Evolutionary conservation across 2,329 filamentous ascomycete genomes (phyloP).

Genomic region (Arachnomyces sp.): DNA sequence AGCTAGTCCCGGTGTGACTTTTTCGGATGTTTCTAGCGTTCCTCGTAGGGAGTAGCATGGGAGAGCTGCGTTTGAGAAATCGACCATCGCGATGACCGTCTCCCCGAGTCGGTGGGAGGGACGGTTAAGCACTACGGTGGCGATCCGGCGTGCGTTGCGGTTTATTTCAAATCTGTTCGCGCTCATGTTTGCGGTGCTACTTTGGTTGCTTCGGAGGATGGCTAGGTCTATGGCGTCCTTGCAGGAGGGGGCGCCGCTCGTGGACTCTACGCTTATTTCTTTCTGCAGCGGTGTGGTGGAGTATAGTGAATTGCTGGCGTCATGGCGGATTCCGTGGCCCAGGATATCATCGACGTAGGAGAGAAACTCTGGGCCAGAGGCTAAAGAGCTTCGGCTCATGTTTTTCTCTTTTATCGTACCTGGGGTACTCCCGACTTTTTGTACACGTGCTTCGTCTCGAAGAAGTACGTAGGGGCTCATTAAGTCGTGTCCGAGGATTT

Average conservation of each 20-base stretch:
- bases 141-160: slow-evolving; percentile 82
- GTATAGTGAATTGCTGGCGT: slow-evolving; percentile 47
- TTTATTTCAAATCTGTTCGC: slow-evolving; percentile 94
- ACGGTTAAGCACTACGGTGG: slow-evolving; percentile 78
- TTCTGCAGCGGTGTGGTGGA: slow-evolving; percentile 55
- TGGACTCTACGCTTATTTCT: no score
- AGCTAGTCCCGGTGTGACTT: slow-evolving; percentile 69
- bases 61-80: slow-evolving; percentile 69
- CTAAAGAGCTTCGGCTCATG: slow-evolving; percentile 36
- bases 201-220: slow-evolving; percentile 72
- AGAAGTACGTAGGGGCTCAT: slow-evolving; percentile 90
- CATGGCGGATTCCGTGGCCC: slow-evolving; percentile 45
- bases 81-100: slow-evolving; percentile 71
- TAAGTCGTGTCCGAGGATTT: slow-evolving; percentile 84
- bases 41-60: slow-evolving; percentile 79
- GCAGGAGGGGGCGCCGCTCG: slow-evolving; percentile 48
- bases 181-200: slow-evolving; percentile 61
- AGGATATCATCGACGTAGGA: slow-evolving; percentile 69
- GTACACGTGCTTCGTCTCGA: slow-evolving; percentile 67
- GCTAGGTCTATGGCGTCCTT: slow-evolving; percentile 87
- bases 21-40: slow-evolving; percentile 78
- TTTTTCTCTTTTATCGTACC: slow-evolving; percentile 33
- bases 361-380: slow-evolving; percentile 57
- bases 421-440: slow-evolving; percentile 36
- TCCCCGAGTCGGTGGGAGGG: slow-evolving; percentile 87